Conservation (phyloP, 148 eudicot species). For the Cornus controversa region DNA sequence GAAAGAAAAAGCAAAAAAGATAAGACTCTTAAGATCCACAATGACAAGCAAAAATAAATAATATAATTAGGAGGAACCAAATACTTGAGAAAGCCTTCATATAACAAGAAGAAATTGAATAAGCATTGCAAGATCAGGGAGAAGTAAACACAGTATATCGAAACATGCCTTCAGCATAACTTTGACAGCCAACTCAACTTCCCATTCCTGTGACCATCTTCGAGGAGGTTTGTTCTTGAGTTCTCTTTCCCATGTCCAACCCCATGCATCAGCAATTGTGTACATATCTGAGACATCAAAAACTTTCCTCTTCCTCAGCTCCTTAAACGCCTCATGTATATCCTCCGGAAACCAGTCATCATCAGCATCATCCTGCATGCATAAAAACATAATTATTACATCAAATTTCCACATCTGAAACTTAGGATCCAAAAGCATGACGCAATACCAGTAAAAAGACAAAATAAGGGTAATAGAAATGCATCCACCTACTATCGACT, state of each 20-base stretch:
- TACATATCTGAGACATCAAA: conserved; percentile 94
- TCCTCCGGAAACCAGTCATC: conserved; percentile 96
- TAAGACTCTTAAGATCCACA: neutral
- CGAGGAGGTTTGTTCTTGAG: conserved; percentile 70
- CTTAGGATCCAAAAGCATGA: neutral
- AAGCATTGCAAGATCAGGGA: conserved; percentile 6
- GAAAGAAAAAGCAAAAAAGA: too few species aligned
- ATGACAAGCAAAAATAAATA: too few species aligned
- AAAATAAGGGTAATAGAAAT: neutral
- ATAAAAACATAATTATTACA: neutral
- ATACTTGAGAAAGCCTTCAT: neutral
- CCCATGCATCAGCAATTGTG: conserved; percentile 96
- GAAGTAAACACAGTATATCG: neutral
- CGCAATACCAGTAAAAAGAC: neutral
- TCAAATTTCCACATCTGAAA: neutral
- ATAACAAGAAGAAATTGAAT: conserved; percentile 1
- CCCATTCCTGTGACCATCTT: conserved; percentile 97
- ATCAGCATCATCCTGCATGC: conserved; percentile 72
- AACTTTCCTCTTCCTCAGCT: conserved; percentile 65
- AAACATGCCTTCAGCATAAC: conserved; percentile 78
- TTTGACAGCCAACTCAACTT: conserved; percentile 87
- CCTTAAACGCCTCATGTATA: conserved; percentile 74
- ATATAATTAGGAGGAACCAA: neutral
- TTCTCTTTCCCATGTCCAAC: conserved; percentile 98
- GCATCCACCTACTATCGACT: neutral